phyloP scores from a whole-genome alignment of 2,329 filamentous ascomycete species.

The Emmonsiellopsis sp. region DNA sequence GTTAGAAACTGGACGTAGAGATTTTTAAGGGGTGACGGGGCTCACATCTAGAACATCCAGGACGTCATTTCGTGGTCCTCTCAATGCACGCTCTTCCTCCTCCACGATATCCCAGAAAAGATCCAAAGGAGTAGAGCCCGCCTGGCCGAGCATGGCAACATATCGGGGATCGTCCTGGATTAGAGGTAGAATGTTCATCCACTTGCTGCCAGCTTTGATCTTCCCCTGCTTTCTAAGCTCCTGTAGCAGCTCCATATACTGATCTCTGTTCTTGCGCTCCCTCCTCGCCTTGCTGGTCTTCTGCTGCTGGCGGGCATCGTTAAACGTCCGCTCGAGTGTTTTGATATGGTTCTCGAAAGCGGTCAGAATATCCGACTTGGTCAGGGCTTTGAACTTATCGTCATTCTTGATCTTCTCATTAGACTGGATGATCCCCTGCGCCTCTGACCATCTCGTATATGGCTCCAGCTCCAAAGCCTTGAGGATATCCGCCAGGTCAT shows the following conservation, averaged over 20 bases:
- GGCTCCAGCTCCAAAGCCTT: slow-evolving; percentile 76
- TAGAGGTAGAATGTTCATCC: slow-evolving; percentile 67
- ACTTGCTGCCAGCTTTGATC: slow-evolving; percentile 84
- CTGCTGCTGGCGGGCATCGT: slow-evolving; percentile 79
- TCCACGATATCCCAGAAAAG: slow-evolving; percentile 95
- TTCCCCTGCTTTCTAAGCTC: slow-evolving; percentile 67
- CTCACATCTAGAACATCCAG: slow-evolving; percentile 80
- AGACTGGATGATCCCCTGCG: slow-evolving; percentile 69
- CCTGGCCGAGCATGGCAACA: slow-evolving; percentile 68
- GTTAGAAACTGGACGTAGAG: slow-evolving; percentile 19
- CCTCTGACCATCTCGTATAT: slow-evolving; percentile 90
- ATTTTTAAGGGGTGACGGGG: not conserved
- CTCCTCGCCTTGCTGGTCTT: slow-evolving; percentile 71
- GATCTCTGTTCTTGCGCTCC: slow-evolving; percentile 79
- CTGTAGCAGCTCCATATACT: slow-evolving; percentile 62
- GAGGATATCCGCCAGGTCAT: slow-evolving; percentile 69
- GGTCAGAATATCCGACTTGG: slow-evolving; percentile 79
- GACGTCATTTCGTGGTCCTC: slow-evolving; percentile 70
- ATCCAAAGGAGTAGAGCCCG: slow-evolving; percentile 77
- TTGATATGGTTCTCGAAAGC: slow-evolving; percentile 96
- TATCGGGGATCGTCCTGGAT: slow-evolving; percentile 78
- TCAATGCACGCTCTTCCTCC: slow-evolving; percentile 81
- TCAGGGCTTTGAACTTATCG: slow-evolving; percentile 76
- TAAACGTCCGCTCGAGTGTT: slow-evolving; percentile 78
- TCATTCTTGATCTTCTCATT: slow-evolving; percentile 70